Conservation (phyloP, 768 basidiomycete species). For the Russula ochroleuca region DNA sequence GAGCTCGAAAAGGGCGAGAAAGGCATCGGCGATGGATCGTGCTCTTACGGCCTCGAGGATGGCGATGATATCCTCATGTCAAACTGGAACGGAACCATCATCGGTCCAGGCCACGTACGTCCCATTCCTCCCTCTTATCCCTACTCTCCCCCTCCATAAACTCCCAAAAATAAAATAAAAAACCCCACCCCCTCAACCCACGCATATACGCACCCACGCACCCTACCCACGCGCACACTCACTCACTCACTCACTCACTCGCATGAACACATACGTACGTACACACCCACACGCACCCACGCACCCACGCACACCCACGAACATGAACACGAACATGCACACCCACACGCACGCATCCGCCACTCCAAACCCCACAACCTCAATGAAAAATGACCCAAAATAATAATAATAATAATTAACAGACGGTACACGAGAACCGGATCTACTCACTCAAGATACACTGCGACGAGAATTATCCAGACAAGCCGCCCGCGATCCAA, state of each 20-base stretch:
- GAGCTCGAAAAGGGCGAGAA: constrained; percentile 99
- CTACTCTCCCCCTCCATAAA: neutral
- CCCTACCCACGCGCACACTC: neutral
- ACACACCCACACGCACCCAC: neutral
- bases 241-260: too few species aligned
- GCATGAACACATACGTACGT: neutral
- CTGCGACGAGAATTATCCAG: constrained; percentile 75
- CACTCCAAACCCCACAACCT: neutral
- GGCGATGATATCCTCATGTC: constrained; percentile 96
- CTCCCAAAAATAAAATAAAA: neutral
- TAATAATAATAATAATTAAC: neutral
- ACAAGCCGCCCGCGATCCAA: constrained; percentile 70
- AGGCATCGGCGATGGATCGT: constrained; percentile 96
- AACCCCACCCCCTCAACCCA: constrained; percentile 12
- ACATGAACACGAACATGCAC: constrained; percentile 12
- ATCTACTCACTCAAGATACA: constrained; percentile 93
- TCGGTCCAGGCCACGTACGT: constrained; percentile 94
- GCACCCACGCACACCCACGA: constrained; percentile 12
- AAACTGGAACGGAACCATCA: constrained; percentile 98
- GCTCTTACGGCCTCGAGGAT: constrained; percentile 95
- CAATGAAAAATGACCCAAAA: neutral
- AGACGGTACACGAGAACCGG: constrained; percentile 98
- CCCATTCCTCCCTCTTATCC: constrained; percentile 8
- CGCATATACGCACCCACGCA: neutral
- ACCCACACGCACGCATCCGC: constrained; percentile 5